Percentiles rank a stretch among this genome's conserved stretches.
phyloP scores from a whole-genome alignment of 2,329 filamentous ascomycete genomes.

The Fusarium denticulatum region DNA sequence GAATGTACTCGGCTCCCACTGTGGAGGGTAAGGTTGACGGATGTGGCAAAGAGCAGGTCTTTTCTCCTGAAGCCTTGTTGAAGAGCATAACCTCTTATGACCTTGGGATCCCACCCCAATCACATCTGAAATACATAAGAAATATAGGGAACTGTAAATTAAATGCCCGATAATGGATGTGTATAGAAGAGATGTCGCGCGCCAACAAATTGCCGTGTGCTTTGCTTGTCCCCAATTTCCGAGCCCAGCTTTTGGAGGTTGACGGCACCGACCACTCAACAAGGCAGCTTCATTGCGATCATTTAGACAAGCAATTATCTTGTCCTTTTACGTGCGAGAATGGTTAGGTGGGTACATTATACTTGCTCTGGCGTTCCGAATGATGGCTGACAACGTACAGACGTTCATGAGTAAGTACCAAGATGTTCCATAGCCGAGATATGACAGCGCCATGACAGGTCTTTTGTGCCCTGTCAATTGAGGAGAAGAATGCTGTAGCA shows the following conservation, averaged over 20 bases:
- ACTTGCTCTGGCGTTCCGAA: not conserved
- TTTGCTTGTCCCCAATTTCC: not conserved
- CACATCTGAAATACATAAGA: not conserved
- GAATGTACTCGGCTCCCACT: fast-evolving
- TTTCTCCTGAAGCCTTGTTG: not conserved
- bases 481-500: not conserved
- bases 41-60: not conserved
- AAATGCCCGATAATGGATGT: not conserved
- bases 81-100: fast-evolving
- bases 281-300: not conserved
- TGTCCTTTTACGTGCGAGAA: too few species aligned
- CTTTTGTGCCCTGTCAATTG: not conserved
- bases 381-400: not conserved
- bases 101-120: not conserved
- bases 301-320: not conserved
- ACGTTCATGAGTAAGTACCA: not conserved
- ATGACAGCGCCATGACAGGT: not conserved
- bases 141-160: fast-evolving
- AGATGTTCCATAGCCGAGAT: not conserved
- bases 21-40: not conserved
- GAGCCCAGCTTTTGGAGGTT: too few species aligned
- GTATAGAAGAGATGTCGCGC: not conserved
- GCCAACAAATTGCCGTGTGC: fast-evolving
- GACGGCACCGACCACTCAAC: not conserved
- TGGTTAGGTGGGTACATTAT: too few species aligned